Base-by-base conservation (phyloP, 768 basidiomycete species). In the Russula sp. region DNA sequence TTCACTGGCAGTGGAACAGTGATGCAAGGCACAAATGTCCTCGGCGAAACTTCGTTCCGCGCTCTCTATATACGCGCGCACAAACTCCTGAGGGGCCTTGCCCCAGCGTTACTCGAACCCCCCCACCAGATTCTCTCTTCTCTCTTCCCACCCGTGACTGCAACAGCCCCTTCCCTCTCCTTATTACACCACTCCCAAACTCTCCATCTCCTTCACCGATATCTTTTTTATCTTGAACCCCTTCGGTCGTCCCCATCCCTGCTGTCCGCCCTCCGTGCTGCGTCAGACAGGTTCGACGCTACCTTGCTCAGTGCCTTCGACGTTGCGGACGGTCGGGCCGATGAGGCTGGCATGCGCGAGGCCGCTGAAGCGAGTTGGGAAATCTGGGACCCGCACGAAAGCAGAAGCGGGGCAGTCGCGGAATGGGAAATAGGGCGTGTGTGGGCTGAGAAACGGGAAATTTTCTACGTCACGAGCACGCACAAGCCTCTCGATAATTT, bases 341-440 rank as follows among this genome's bases (percentile, higher is more conserved):
- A 96, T 66, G 92, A 96, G 70, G 71, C 65, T 1, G 82, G 76
- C 13, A 98, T 98, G 95, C 78, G 80, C 57, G 85, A 89, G 58
- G 88, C 87, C 0, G 91, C 94, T 6, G 84, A 84, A 59, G 83
- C 90, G 0, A 88, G 90, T 70, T 98, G 94, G 94, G 84, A 88
- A 65, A 84, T 97, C 0, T 89, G 87, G 82, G 74, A 80, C 44
- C 67, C 67, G 80, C 81, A 62, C 40, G 55, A 54, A 49, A 59
- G 45, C 51, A 20, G 48, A 52, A 48, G 48, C 39, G 77, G 52
- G 58, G 68, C 64, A 11, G 73, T 69, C 39, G 78, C 73, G 11
- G 89, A 92, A 61, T 95, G 91, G 91, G 95, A 96, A 74, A 85
- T 97, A 79, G 91, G 91, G 0, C 88, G 92, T 67, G 87, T 95